phyloP scores from a whole-genome alignment of 768 basidiomycete genomes.

The Boletus reticulatus region DNA sequence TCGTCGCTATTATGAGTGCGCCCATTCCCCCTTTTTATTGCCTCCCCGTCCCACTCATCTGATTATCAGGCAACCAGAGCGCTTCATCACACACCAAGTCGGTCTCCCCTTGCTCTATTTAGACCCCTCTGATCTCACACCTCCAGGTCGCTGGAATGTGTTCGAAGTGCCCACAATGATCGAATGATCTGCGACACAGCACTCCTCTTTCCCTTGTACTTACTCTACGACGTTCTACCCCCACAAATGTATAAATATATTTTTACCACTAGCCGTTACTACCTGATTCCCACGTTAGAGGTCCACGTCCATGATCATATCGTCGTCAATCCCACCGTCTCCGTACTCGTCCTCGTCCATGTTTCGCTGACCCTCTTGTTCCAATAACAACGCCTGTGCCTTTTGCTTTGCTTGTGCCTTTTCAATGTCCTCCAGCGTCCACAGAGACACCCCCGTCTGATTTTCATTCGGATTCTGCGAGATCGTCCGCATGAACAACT shows the following conservation, averaged over 20 bases:
- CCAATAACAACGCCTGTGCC: slow-evolving; percentile 54
- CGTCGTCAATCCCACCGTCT: slow-evolving; percentile 66
- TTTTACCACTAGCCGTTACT: background rate
- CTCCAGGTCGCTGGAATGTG: slow-evolving; percentile 40
- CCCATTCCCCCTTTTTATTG: background rate
- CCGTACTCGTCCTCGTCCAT: slow-evolving; percentile 58
- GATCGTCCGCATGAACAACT: slow-evolving; percentile 97
- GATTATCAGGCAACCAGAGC: slow-evolving; percentile 49
- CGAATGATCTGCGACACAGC: background rate
- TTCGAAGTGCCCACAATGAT: slow-evolving; percentile 30
- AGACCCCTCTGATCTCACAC: slow-evolving; percentile 14
- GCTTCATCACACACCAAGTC: slow-evolving; percentile 46
- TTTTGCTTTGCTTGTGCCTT: slow-evolving; percentile 82
- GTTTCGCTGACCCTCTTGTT: slow-evolving; percentile 24
- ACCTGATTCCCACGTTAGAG: slow-evolving; percentile 8
- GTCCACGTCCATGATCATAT: slow-evolving; percentile 58
- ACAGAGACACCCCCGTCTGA: slow-evolving; percentile 90
- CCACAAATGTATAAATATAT: slow-evolving; percentile 13
- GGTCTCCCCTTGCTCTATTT: slow-evolving; percentile 15
- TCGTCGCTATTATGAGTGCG: slow-evolving; percentile 55
- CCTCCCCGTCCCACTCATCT: background rate
- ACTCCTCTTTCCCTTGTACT: no score
- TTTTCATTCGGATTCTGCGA: slow-evolving; percentile 98
- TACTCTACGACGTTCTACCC: background rate
- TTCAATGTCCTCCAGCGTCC: slow-evolving; percentile 91